Evolutionary conservation across 2,329 filamentous ascomycete genomes (phyloP).

Genomic region (Pseudocercospora crystallina): DNA sequence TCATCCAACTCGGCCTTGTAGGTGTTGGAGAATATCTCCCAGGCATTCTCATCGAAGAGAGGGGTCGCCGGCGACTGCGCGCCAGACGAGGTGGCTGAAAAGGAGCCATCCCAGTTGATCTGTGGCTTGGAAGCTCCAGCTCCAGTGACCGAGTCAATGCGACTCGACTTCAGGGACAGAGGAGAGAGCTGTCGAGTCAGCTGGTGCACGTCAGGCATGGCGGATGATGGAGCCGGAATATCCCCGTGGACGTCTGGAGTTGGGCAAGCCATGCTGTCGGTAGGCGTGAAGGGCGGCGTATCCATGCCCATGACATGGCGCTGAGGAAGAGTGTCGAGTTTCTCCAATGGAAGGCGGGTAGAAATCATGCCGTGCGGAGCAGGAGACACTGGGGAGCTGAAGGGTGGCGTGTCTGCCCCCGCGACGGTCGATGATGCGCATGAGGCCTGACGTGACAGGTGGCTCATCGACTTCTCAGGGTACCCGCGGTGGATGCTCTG

Average conservation of each 20-base stretch:
- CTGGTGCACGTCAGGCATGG: conserved; percentile 17
- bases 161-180: conserved; percentile 9
- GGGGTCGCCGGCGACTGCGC: conserved; percentile 6
- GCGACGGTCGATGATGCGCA: conserved; percentile 9
- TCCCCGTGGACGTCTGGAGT: conserved; percentile 20
- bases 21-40: conserved; percentile 32
- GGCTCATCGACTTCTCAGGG: conserved; percentile 26
- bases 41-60: conserved; percentile 31
- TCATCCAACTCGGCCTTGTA: conserved; percentile 36
- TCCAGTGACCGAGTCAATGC: conserved; percentile 3
- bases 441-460: conserved; percentile 19
- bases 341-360: conserved; percentile 16
- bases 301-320: conserved; percentile 29
- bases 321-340: conserved; percentile 13
- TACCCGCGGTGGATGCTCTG: conserved; percentile 35
- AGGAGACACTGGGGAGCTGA: conserved; percentile 20
- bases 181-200: conserved; percentile 24
- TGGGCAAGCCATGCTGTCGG: conserved; percentile 23
- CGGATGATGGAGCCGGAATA: conserved; percentile 4
- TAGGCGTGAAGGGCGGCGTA: conserved; percentile 35
- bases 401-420: conserved; percentile 15
- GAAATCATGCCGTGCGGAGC: conserved; percentile 7
- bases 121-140: conserved; percentile 1
- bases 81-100: conserved; percentile 10
- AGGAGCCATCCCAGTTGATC: conserved; percentile 6